Conservation (phyloP, 2,329 filamentous ascomycete species). For the Xylariaceae sp. region DNA sequence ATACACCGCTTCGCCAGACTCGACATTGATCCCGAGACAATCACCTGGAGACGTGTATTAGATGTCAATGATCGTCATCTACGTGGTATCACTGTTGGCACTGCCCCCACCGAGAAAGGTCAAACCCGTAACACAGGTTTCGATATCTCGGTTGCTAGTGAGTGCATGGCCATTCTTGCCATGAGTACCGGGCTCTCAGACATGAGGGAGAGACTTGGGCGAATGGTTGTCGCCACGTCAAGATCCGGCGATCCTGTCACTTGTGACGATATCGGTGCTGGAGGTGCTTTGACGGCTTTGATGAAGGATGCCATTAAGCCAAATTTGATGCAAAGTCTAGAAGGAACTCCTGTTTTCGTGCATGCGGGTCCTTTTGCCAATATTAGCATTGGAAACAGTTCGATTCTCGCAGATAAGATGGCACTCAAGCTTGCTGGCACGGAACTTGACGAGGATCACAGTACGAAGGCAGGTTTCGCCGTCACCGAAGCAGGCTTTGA, state of each 20-base stretch:
- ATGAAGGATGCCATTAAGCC: constrained; percentile 99
- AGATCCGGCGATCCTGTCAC: constrained; percentile 84
- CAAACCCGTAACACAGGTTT: constrained; percentile 86
- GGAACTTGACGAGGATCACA: constrained; percentile 82
- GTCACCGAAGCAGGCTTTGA: constrained; percentile 98
- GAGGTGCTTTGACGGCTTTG: constrained; percentile 85
- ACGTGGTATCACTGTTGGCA: constrained; percentile 82
- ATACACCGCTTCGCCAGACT: constrained; percentile 83
- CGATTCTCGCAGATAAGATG: constrained; percentile 89
- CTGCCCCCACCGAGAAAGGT: constrained; percentile 86
- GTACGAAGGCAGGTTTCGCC: constrained; percentile 82
- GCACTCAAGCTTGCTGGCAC: constrained; percentile 94
- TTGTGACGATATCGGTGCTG: constrained; percentile 90
- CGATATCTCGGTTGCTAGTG: constrained; percentile 95
- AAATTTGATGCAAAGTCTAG: constrained; percentile 96
- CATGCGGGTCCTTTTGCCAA: constrained; percentile 98
- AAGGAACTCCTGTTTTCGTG: constrained; percentile 95
- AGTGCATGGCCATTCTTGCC: constrained; percentile 97
- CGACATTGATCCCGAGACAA: constrained; percentile 94
- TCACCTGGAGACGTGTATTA: constrained; percentile 93
- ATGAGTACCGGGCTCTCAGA: constrained; percentile 83
- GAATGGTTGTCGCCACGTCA: constrained; percentile 93
- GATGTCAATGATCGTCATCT: constrained; percentile 97
- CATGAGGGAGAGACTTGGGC: constrained; percentile 87
- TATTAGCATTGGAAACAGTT: constrained; percentile 96